Evolutionary conservation across 345 rosid species (phyloP).

Genomic region (Acer negundo): DNA sequence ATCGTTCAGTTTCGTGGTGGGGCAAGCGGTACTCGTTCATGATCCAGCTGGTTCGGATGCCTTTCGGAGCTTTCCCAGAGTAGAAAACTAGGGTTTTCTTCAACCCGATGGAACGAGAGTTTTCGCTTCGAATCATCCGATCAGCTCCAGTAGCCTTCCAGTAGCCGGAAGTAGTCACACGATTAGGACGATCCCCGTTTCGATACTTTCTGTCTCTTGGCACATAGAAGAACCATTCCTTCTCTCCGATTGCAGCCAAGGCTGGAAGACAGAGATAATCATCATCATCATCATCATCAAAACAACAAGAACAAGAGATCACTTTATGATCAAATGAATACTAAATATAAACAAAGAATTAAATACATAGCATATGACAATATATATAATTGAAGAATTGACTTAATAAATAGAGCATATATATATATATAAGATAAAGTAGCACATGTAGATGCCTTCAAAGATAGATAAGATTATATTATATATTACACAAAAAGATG

Average conservation of each 20-base stretch:
- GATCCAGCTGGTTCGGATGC: slow-evolving; percentile 96
- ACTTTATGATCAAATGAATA: no score
- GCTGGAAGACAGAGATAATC: slow-evolving; percentile 38
- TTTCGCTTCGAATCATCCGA: slow-evolving; percentile 85
- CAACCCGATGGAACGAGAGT: slow-evolving; percentile 73
- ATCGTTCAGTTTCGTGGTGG: slow-evolving; percentile 87
- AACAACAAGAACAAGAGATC: background rate
- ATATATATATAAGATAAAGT: background rate
- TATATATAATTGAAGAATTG: background rate
- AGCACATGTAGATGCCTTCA: background rate
- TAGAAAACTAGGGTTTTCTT: slow-evolving; percentile 99
- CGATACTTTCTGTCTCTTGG: slow-evolving; percentile 94
- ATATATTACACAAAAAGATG: background rate
- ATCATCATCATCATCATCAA: background rate
- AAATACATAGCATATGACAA: background rate
- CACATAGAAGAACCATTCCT: slow-evolving; percentile 98
- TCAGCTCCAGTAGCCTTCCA: slow-evolving; percentile 99
- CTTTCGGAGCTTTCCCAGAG: slow-evolving; percentile 98
- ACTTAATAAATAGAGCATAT: background rate
- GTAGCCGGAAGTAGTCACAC: slow-evolving; percentile 94
- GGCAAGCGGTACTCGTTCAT: slow-evolving; percentile 99
- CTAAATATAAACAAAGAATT: no score
- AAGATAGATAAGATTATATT: background rate
- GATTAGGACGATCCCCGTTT: slow-evolving; percentile 95
- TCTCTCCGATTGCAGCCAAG: slow-evolving; percentile 97